Evolutionary conservation across 2,329 filamentous ascomycete genomes (phyloP).

Genomic region (Epichloe scottii): DNA sequence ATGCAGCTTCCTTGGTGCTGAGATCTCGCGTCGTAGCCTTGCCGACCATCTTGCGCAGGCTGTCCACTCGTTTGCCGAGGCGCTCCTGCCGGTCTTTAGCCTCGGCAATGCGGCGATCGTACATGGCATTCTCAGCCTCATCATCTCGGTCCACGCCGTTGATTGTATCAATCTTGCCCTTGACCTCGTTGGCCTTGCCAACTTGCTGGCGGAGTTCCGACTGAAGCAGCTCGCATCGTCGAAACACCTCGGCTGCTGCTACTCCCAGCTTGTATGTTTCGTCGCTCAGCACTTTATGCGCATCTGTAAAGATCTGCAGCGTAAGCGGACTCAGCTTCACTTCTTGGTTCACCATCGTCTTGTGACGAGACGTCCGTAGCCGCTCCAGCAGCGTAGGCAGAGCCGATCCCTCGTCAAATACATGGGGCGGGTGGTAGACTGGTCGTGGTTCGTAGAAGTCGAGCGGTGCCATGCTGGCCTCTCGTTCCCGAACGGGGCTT

Average conservation of each 20-base stretch:
- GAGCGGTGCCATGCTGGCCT: slow-evolving; percentile 30
- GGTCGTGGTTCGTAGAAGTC: slow-evolving; percentile 52
- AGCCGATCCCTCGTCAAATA: slow-evolving; percentile 43
- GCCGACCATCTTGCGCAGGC: slow-evolving; percentile 33
- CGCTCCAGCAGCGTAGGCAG: slow-evolving; percentile 44
- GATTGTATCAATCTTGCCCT: slow-evolving; percentile 52
- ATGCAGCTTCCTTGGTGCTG: slow-evolving; percentile 32
- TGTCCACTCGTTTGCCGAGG: slow-evolving; percentile 47
- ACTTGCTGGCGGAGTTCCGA: slow-evolving; percentile 57
- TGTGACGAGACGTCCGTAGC: slow-evolving; percentile 46
- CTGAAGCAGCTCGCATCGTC: slow-evolving; percentile 55
- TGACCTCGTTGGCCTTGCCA: slow-evolving; percentile 50
- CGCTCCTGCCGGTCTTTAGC: slow-evolving; percentile 44
- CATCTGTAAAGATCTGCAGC: slow-evolving; percentile 58
- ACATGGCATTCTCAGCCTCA: slow-evolving; percentile 40
- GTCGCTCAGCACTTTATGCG: slow-evolving; percentile 56
- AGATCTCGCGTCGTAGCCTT: slow-evolving; percentile 30
- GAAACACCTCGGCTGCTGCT: slow-evolving; percentile 62
- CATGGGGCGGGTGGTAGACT: slow-evolving; percentile 49
- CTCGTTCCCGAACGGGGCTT: slow-evolving; percentile 29
- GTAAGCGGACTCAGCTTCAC: slow-evolving; percentile 59
- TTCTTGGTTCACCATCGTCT: slow-evolving; percentile 51
- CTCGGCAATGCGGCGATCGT: slow-evolving; percentile 44
- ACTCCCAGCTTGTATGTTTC: slow-evolving; percentile 58
- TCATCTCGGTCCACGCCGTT: slow-evolving; percentile 33